phyloP scores from a whole-genome alignment of 2,329 filamentous ascomycete genomes.

The Penicillium glabrum region DNA sequence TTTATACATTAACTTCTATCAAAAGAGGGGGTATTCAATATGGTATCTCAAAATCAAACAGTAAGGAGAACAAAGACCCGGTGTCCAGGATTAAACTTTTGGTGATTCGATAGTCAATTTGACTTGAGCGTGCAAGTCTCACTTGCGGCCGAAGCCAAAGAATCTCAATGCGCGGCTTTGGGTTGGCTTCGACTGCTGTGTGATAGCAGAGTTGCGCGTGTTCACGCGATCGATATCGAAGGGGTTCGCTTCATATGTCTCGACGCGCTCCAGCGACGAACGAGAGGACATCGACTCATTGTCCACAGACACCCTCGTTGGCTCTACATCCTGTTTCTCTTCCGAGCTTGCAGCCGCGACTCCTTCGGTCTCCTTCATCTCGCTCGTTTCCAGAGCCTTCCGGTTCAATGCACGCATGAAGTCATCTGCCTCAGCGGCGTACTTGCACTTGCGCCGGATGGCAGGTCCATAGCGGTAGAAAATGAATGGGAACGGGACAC shows the following conservation, averaged over 20 bases:
- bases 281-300: slow-evolving; percentile 5
- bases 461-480: slow-evolving; percentile 38
- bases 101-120: not conserved
- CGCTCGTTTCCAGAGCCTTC: slow-evolving; percentile 1
- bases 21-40: not conserved
- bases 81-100: not conserved
- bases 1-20: not conserved
- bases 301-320: not conserved
- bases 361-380: not conserved
- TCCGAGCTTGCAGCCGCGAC: not conserved
- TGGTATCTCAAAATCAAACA: not conserved
- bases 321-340: not conserved
- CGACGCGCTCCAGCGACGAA: slow-evolving; percentile 9
- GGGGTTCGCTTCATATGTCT: slow-evolving; percentile 29
- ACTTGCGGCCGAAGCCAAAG: slow-evolving; percentile 2
- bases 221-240: slow-evolving; percentile 36
- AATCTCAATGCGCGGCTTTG: slow-evolving; percentile 3
- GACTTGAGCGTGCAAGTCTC: not conserved
- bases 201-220: slow-evolving; percentile 29
- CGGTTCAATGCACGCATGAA: slow-evolving; percentile 28
- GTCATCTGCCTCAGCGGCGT: slow-evolving; percentile 31
- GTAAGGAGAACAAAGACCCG: not conserved
- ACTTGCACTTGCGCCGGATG: slow-evolving; percentile 38
- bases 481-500: slow-evolving; percentile 39
- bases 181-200: slow-evolving; percentile 16